Percentiles rank a stretch among this genome's conserved stretches.
Conservation (phyloP, 177 flowering plant genomes). For the Telopea speciosissima region DNA sequence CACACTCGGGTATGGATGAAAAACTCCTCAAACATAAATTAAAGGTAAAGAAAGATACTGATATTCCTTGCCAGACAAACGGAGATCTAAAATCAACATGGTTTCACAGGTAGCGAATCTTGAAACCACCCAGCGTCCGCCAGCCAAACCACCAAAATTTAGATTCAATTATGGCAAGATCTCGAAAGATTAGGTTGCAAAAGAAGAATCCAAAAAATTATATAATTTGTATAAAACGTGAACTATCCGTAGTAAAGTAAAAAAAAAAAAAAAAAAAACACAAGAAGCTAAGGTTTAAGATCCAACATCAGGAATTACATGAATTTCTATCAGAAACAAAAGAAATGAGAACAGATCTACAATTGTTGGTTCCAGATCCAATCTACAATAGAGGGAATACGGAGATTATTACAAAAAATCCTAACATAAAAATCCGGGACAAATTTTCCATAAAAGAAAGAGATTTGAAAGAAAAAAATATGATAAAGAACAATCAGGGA, state of each 20-base stretch:
- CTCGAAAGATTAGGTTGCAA: too few species aligned
- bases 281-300: background rate
- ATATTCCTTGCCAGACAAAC: too few species aligned
- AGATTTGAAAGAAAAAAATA: background rate
- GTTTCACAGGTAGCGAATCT: too few species aligned
- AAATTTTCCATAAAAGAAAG: background rate
- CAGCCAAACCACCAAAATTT: too few species aligned
- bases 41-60: too few species aligned
- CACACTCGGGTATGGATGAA: too few species aligned
- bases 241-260: background rate
- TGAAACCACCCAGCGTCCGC: too few species aligned
- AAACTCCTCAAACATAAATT: too few species aligned
- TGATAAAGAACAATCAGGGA: background rate
- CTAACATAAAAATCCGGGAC: background rate
- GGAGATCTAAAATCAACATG: too few species aligned
- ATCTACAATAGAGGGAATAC: background rate
- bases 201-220: too few species aligned
- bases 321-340: background rate
- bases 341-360: constrained; percentile 7
- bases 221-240: background rate
- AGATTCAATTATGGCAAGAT: too few species aligned
- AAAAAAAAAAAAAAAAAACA: too few species aligned
- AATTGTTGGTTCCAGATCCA: constrained; percentile 2
- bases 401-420: background rate
- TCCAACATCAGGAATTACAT: background rate